Percentiles rank a stretch among this genome's conserved stretches.
Evolutionary conservation across 1,284 basidiomycete genomes (phyloP).

Genomic region (Stygiomarasmius scandens): DNA sequence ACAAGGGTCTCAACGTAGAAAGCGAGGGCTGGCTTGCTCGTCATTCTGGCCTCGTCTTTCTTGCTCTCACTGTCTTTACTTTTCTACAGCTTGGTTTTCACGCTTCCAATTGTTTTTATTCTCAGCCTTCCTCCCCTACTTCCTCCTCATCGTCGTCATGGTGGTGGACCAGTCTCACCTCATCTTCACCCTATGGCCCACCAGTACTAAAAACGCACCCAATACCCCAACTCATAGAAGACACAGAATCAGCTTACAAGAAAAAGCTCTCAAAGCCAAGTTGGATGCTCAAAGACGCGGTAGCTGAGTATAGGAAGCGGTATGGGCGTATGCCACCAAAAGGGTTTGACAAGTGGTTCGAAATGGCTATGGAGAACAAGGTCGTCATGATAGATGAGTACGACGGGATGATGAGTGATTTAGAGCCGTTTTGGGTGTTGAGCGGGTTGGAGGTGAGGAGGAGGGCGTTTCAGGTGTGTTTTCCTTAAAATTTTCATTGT

Average conservation of each 20-base stretch:
- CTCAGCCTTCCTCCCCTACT: background rate
- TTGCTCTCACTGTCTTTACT: background rate
- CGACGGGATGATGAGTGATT: constrained; percentile 78
- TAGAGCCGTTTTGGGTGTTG: constrained; percentile 81
- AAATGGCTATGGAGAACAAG: constrained; percentile 73
- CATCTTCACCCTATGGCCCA: background rate
- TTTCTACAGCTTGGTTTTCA: constrained; percentile 1
- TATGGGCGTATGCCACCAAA: constrained; percentile 82
- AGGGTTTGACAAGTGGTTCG: constrained; percentile 90
- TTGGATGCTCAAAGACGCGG: constrained; percentile 72
- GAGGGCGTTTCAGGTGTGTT: constrained; percentile 67
- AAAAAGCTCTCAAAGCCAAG: constrained; percentile 75
- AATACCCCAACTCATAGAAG: constrained; percentile 79
- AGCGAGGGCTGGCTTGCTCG: background rate
- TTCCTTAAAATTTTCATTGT: constrained; percentile 2
- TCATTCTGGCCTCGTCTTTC: background rate
- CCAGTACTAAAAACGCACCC: constrained; percentile 53
- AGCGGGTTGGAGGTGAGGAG: constrained; percentile 72
- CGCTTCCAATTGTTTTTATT: background rate
- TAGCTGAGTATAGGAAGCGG: constrained; percentile 76
- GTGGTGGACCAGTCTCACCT: background rate
- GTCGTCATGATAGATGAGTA: constrained; percentile 91
- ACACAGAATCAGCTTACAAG: constrained; percentile 71
- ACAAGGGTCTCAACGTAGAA: no score
- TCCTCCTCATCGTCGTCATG: background rate